Evolutionary conservation across 164 flowering plant genomes (phyloP), one percentile per base, ranked within the genome.

Genomic region (Aristolochia californica): DNA sequence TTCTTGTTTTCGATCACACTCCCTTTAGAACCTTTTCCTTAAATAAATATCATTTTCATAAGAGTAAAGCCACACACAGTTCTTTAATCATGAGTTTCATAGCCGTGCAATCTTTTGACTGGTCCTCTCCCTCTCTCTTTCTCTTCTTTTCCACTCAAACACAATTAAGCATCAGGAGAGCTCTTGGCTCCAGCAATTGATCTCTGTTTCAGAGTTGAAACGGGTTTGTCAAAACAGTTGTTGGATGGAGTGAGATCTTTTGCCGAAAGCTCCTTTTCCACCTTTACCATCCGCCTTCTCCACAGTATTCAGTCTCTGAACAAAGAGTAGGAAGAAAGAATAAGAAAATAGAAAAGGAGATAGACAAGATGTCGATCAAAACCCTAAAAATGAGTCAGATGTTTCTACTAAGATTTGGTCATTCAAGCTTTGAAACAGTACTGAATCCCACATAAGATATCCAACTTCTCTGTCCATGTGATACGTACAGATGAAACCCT

Each of bases 261-360:
- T 26, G 56, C 56, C 56, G 56, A 53, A 53, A 53, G 56, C 56
- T 28, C 56, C 56, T 28, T 53, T 53, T 27, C 27, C 56, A 53
- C 28, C 43, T 53, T 53, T 26, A 15, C 43, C 56, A 53, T 27
- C 56, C 56, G 56, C 43, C 56, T 20, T 26, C n/a, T 17, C 18
- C 17, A 28, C 15, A 16, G 21, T 13, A 47, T 21, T 50, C 25
- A 50, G 14, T 21, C 27, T 10, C 53, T 49, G 10, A n/a, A 16
- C 21, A 20, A 47, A 26, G 38, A 26, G 38, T n/a, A n/a, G n/a
- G n/a, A 14, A 17, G 43, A 18, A 53, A 34, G 15, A 22, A 17
- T 16, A 53, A 14, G 21, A 10, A 23, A 34, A 24, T 14, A 14
- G 14, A 18, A 48, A 22, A n/a, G 51, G n/a, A 22, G 12, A 34